Conservation (phyloP, 805 yeast genomes). For the Crinitomyces ghanaensis region DNA sequence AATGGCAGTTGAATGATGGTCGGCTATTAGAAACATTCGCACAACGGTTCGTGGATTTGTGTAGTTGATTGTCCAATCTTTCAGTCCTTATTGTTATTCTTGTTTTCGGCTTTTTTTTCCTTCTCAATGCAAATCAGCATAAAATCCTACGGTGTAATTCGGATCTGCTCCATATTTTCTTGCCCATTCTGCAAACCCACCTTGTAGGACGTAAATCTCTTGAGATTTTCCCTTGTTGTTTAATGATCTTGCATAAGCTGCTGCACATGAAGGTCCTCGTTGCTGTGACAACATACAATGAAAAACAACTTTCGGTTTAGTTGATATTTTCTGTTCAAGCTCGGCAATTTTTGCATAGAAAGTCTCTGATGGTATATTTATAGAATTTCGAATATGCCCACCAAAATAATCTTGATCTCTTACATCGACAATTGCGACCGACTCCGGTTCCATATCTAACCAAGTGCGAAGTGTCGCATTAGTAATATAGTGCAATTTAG, state of each 20-base stretch:
- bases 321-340: conserved; percentile 28
- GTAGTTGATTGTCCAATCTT: too few relatives aligned
- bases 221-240: conserved; percentile 25
- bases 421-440: conserved; percentile 56
- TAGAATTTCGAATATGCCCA: conserved; percentile 51
- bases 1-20: too few relatives aligned
- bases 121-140: conserved; percentile 11
- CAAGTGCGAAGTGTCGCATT: conserved; percentile 21
- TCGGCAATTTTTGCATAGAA: conserved; percentile 32
- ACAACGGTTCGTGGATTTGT: too few relatives aligned
- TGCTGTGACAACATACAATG: conserved; percentile 89
- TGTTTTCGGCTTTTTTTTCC: too few relatives aligned
- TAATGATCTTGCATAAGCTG: conserved; percentile 40
- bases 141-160: conserved; percentile 14
- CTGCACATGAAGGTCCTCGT: conserved; percentile 81
- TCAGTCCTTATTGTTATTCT: too few relatives aligned
- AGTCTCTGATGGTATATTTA: conserved; percentile 43
- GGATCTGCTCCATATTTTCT: conserved; percentile 44
- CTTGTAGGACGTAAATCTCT: conserved; percentile 59
- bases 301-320: conserved; percentile 52
- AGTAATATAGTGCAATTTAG: conserved; percentile 12
- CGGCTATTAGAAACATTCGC: too few relatives aligned
- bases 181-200: conserved; percentile 87
- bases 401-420: conserved; percentile 77
- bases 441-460: conserved; percentile 18